Percentiles rank a stretch among this genome's conserved stretches.
These are phyloP conservation scores for Epichloe typhina DNA, from an alignment of 2,329 filamentous ascomycete genomes.

Conservation along the genomic window DNA sequence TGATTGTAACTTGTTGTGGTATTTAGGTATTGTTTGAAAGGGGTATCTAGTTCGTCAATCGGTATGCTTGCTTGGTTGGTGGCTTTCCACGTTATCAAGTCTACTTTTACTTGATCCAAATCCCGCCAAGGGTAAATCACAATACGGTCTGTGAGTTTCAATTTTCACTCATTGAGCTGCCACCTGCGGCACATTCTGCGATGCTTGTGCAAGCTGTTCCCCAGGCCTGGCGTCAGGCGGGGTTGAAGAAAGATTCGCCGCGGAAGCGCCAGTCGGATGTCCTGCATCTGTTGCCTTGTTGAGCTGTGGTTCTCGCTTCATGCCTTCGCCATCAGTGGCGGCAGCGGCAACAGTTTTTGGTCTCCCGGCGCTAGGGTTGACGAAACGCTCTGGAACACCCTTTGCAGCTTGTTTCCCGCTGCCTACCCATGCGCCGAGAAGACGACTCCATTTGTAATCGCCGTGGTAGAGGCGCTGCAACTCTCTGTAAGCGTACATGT, in stretches of 20 bases:
- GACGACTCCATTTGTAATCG: conserved; percentile 68
- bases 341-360: too few relatives aligned
- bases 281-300: background rate
- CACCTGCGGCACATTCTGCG: too few relatives aligned
- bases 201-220: too few relatives aligned
- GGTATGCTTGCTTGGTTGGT: too few relatives aligned
- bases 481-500: conserved; percentile 67
- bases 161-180: too few relatives aligned
- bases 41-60: too few relatives aligned
- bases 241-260: background rate
- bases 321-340: conserved; percentile 5
- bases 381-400: conserved; percentile 71
- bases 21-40: too few relatives aligned
- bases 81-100: too few relatives aligned
- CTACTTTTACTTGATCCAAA: too few relatives aligned
- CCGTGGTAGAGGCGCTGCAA: conserved; percentile 62
- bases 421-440: conserved; percentile 76
- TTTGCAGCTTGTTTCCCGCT: conserved; percentile 47
- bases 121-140: too few relatives aligned
- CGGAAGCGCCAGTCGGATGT: background rate
- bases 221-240: background rate
- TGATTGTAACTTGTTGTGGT: too few relatives aligned
- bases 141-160: too few relatives aligned
- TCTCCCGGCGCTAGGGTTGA: conserved; percentile 21
- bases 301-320: background rate